Base-by-base conservation (phyloP, 1,139 yeast species). In the Kazachstania sp. region DNA sequence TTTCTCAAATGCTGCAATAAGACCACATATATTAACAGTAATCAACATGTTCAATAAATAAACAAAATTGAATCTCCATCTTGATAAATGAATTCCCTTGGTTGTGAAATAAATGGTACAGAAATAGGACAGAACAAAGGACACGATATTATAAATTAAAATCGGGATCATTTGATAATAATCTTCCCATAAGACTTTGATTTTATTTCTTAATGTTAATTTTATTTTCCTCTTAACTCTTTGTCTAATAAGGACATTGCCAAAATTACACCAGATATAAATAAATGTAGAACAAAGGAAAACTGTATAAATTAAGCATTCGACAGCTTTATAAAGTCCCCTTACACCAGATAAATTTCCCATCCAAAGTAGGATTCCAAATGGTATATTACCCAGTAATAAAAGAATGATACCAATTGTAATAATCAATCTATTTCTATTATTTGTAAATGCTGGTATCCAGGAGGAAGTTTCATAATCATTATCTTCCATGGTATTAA, bases 11-110 rank as follows among this genome's bases (percentile, higher is more conserved):
- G 57, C 59, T 23, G 59, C 59, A 18, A 63, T 54, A 15, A 63
- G 51, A n/a, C 65, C 63, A 66, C 67, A 63, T 9, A 56, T 51
- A 47, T 60, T 63, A 6, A 61, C 64, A 4, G 65, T 60, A 15
- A 63, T 53, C 5, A 61, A 45, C 12, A 63, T 39, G 38, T 56
- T 55, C 28, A 60, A 37, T 37, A 61, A 57, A 30, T 57, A 48
- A n/a, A 57, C 44, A 3, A 60, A 41, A 38, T 51, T 51, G 39
- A 49, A 54, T 45, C 56, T 52, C 66, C 67, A 62, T 45, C 51
- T 49, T 29, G 41, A 44, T 7, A 29, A 37, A 13, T 47, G 35
- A 8, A 32, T 37, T 11, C 45, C 35, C 20, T 40, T 37, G 2
- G 50, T 45, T 6, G 54, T 49, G 20, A 56, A 48, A 35, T 49